phyloP scores from a whole-genome alignment of 2,329 filamentous ascomycete genomes.

The Uncinocarpus reesii region DNA sequence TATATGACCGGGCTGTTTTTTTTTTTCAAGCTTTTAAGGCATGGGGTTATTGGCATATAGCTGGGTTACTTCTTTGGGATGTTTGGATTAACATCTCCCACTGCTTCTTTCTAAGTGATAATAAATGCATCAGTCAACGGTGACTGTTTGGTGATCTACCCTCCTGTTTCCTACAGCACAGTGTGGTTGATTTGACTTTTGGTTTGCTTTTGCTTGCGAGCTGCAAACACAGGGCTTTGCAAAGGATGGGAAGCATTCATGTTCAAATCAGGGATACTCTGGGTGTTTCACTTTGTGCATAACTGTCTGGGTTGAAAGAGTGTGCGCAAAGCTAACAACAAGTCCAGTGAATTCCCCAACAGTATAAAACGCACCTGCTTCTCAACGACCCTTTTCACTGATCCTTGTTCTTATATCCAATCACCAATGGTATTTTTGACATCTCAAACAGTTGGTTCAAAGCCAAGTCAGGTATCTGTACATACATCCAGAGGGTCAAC shows the following conservation, averaged over 20 bases:
- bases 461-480: too few species aligned
- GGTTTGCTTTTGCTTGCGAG: not conserved
- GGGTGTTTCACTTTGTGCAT: too few species aligned
- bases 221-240: not conserved
- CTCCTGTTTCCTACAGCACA: not conserved
- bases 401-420: too few species aligned
- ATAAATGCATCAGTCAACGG: not conserved
- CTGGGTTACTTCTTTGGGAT: not conserved
- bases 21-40: not conserved
- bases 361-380: too few species aligned
- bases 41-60: too few species aligned
- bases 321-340: too few species aligned
- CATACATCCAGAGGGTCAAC: too few species aligned
- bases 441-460: too few species aligned
- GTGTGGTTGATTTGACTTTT: slow-evolving; percentile 6
- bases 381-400: too few species aligned
- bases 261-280: not conserved
- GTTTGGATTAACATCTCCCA: not conserved
- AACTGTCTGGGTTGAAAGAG: too few species aligned
- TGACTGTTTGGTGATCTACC: not conserved
- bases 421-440: too few species aligned
- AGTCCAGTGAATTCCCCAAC: too few species aligned
- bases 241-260: not conserved
- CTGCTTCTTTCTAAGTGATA: not conserved
- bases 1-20: not conserved